phyloP scores from a whole-genome alignment of 1,284 basidiomycete genomes.

The Peniophora sp. region DNA sequence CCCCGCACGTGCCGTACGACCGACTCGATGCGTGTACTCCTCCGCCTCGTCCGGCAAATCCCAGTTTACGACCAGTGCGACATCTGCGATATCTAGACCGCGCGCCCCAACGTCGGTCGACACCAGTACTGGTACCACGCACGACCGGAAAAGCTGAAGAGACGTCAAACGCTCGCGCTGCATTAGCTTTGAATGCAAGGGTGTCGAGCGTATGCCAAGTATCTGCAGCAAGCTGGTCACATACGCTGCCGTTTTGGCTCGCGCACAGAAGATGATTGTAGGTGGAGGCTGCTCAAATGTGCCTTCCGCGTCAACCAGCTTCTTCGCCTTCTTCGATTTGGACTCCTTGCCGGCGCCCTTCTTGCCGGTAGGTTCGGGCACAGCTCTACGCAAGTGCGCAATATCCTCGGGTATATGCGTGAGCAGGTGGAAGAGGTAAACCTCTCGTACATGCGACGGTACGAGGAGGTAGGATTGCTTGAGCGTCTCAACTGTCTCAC shows the following conservation, averaged over 20 bases:
- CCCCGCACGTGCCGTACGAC: slow-evolving; percentile 91
- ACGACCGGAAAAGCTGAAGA: slow-evolving; percentile 82
- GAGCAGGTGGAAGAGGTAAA: slow-evolving; percentile 88
- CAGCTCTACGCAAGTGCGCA: slow-evolving; percentile 51
- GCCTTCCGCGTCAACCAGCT: slow-evolving; percentile 34
- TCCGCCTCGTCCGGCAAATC: slow-evolving; percentile 78
- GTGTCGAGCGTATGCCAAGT: slow-evolving; percentile 77
- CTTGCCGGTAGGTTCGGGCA: slow-evolving; percentile 36
- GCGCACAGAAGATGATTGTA: slow-evolving; percentile 93
- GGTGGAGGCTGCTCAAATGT: slow-evolving; percentile 67
- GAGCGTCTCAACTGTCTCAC: slow-evolving; percentile 80
- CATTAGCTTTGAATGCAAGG: slow-evolving; percentile 89
- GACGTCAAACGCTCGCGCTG: slow-evolving; percentile 85
- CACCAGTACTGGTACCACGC: slow-evolving; percentile 85
- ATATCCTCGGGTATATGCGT: slow-evolving; percentile 76
- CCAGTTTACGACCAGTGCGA: slow-evolving; percentile 95
- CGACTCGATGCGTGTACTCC: slow-evolving; percentile 78
- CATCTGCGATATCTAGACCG: slow-evolving; percentile 92
- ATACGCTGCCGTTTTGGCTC: slow-evolving; percentile 85
- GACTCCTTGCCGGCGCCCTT: slow-evolving; percentile 21
- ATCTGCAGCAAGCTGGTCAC: slow-evolving; percentile 76
- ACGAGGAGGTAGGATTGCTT: slow-evolving; percentile 90
- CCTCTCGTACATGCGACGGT: slow-evolving; percentile 91
- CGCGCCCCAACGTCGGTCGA: slow-evolving; percentile 94
- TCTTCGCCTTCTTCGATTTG: slow-evolving; percentile 27